These are phyloP conservation scores for Globisporangium emineosum DNA, from an alignment of 352 stramenopile genomes.

Conservation along the genomic window DNA sequence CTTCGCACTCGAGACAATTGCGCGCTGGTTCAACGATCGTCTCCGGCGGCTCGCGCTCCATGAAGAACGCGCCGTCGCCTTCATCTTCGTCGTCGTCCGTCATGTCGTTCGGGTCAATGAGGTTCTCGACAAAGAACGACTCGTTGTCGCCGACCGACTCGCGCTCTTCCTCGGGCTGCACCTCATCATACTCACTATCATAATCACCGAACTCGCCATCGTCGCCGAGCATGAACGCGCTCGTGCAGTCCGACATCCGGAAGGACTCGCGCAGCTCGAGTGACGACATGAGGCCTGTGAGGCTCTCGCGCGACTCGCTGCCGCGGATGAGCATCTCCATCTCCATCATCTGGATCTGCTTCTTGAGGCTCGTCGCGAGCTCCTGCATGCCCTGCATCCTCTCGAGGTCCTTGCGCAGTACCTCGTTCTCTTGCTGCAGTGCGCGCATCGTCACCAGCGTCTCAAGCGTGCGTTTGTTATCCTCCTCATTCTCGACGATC, in stretches of 20 bases:
- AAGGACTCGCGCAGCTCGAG: slow-evolving; percentile 18
- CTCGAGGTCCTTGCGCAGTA: slow-evolving; percentile 35
- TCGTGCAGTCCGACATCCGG: slow-evolving; percentile 8
- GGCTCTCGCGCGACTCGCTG: slow-evolving; percentile 11
- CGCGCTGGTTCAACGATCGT: background rate
- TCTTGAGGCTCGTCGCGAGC: slow-evolving; percentile 25
- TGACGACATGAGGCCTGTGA: slow-evolving; percentile 21
- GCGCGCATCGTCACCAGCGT: slow-evolving; percentile 18
- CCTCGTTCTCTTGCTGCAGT: slow-evolving; percentile 44
- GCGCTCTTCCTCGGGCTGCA: slow-evolving; percentile 29
- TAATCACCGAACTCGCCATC: background rate
- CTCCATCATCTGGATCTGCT: slow-evolving; percentile 33
- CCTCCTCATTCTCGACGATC: slow-evolving; percentile 12
- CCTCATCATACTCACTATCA: slow-evolving; percentile 9
- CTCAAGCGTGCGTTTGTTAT: background rate
- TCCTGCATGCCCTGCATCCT: slow-evolving; percentile 30
- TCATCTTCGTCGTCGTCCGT: slow-evolving; percentile 26
- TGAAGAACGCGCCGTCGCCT: background rate
- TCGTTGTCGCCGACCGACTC: slow-evolving; percentile 14
- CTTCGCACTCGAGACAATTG: slow-evolving; percentile 3
- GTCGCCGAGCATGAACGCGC: background rate
- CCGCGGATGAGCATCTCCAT: slow-evolving; percentile 19
- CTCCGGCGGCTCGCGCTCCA: slow-evolving; percentile 17
- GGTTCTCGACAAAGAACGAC: slow-evolving; percentile 20
- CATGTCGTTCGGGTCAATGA: slow-evolving; percentile 17